Evolutionary conservation across 176 grass and related monocot species (phyloP).

Genomic region (Rhipidocladum racemiflorum): DNA sequence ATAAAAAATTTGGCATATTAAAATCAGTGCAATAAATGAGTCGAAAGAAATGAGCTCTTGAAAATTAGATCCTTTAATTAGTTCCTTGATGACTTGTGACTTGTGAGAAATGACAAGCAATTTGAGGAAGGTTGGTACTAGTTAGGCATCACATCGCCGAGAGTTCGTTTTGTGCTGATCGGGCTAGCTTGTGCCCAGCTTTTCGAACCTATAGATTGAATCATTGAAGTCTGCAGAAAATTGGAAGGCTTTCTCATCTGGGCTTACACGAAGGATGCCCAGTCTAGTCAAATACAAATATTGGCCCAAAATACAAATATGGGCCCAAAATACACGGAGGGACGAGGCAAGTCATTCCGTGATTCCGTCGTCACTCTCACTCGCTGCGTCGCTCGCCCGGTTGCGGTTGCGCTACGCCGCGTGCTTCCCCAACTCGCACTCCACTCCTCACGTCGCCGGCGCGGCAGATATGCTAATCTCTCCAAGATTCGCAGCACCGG

Average conservation of each 20-base stretch:
- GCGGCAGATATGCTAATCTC: conserved; percentile 26
- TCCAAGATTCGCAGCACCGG: neutral
- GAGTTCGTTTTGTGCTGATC: neutral
- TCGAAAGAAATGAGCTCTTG: too few species aligned
- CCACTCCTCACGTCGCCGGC: neutral
- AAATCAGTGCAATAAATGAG: too few species aligned
- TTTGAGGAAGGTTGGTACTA: too few species aligned
- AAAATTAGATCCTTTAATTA: too few species aligned
- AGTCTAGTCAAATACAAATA: neutral
- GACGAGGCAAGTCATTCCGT: neutral
- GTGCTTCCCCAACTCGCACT: neutral
- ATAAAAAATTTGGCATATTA: too few species aligned
- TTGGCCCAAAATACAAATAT: neutral
- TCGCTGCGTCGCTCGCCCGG: neutral
- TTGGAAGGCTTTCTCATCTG: neutral
- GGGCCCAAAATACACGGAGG: neutral
- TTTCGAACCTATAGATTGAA: too few species aligned
- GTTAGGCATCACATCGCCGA: neutral
- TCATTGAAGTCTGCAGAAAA: neutral
- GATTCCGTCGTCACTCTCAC: neutral
- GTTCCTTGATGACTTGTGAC: too few species aligned
- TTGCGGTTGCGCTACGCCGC: neutral
- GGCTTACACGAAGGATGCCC: too few species aligned
- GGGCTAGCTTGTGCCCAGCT: neutral
- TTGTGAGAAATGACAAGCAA: too few species aligned